Percentiles rank a stretch among this genome's conserved stretches.
Evolutionary conservation across 192 early-diverging fungal genomes (phyloP).

Genomic region (Backusella liffmaniae): DNA sequence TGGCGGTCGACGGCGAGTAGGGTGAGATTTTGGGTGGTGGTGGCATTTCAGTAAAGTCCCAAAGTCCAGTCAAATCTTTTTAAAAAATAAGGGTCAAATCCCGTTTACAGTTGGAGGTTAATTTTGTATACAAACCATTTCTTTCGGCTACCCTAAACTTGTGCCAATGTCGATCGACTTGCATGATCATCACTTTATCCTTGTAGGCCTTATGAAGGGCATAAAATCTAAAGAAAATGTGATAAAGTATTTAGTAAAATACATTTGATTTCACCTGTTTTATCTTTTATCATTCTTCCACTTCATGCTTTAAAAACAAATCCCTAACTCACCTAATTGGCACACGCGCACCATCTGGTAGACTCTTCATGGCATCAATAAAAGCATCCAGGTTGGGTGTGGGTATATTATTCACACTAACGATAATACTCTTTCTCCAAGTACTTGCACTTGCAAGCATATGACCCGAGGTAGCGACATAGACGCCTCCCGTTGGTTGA

Average conservation of each 20-base stretch:
- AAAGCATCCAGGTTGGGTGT: slow-evolving; percentile 68
- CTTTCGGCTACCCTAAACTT: slow-evolving; percentile 74
- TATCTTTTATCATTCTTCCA: neutral
- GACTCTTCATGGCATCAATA: slow-evolving; percentile 57
- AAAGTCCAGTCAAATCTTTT: slow-evolving; percentile 71
- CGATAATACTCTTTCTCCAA: slow-evolving; percentile 67
- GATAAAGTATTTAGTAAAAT: no score
- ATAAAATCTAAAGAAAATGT: slow-evolving; percentile 53
- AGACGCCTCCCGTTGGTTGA: slow-evolving; percentile 80
- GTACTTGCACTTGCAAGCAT: slow-evolving; percentile 65
- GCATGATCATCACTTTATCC: slow-evolving; percentile 80
- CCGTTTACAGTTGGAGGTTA: no score
- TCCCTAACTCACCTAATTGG: slow-evolving; percentile 36
- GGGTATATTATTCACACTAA: slow-evolving; percentile 64
- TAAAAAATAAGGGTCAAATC: neutral
- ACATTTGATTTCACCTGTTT: no score
- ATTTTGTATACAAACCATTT: slow-evolving; percentile 49
- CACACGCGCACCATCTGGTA: slow-evolving; percentile 63
- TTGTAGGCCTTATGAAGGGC: slow-evolving; percentile 81
- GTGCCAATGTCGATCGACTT: slow-evolving; percentile 87
- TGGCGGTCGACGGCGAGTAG: slow-evolving; percentile 66
- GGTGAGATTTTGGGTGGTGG: slow-evolving; percentile 52
- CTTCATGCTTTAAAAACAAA: neutral
- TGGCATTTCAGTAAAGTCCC: slow-evolving; percentile 76
- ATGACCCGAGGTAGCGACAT: slow-evolving; percentile 69